phyloP scores from a whole-genome alignment of 2,329 filamentous ascomycete genomes.

The Aquanectria penicillioides region DNA sequence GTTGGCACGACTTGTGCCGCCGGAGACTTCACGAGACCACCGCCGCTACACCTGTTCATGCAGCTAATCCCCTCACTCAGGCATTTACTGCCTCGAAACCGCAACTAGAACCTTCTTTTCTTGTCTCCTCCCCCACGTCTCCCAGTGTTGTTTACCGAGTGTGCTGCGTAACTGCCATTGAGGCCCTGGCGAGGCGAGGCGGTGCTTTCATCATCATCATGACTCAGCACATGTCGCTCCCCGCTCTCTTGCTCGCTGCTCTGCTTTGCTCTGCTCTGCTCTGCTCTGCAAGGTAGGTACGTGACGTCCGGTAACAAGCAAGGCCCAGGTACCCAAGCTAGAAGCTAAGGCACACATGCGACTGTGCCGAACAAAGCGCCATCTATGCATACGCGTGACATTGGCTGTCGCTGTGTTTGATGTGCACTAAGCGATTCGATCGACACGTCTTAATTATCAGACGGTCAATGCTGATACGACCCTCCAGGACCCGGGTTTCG shows the following conservation, averaged over 20 bases:
- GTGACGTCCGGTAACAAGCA: no score
- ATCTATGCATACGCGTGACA: slow-evolving; percentile 6
- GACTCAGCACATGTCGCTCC: no score
- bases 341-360: no score
- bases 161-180: no score
- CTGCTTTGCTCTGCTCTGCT: neutral
- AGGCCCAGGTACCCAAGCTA: no score
- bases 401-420: no score
- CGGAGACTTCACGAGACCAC: slow-evolving; percentile 4
- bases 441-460: neutral
- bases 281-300: slow-evolving; percentile 4
- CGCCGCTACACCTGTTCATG: slow-evolving; percentile 11
- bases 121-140: neutral
- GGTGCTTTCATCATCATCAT: no score
- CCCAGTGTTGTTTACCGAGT: neutral
- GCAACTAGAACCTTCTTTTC: neutral
- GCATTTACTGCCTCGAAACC: neutral
- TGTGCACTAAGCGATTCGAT: neutral
- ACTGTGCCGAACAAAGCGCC: neutral
- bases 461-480: neutral
- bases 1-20: slow-evolving; percentile 30
- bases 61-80: slow-evolving; percentile 9
- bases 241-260: neutral
- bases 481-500: no score
- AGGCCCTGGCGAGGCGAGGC: no score